These are phyloP conservation scores for Kwoniella mangroviensis DNA, from an alignment of 768 basidiomycete genomes.

Conservation along the genomic window DNA sequence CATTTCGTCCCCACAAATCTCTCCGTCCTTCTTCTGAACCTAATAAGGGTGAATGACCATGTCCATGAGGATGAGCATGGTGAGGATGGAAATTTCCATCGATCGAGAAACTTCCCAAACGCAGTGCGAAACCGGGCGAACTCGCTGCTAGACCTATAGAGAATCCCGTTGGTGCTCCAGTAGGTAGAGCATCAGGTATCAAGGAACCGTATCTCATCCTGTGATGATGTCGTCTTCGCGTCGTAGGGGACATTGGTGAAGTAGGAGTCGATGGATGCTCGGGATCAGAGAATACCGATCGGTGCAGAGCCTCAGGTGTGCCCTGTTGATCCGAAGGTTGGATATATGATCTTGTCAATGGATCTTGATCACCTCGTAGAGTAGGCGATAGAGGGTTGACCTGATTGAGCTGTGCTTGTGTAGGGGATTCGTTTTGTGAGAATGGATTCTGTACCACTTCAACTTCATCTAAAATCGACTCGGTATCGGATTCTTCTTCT, in stretches of 20 bases:
- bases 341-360: neutral
- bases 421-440: neutral
- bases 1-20: neutral
- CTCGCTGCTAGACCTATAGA: constrained; percentile 57
- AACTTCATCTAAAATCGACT: neutral
- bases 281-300: constrained; percentile 16
- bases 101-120: constrained; percentile 29
- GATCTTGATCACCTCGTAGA: neutral
- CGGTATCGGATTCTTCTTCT: constrained; percentile 43
- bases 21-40: neutral
- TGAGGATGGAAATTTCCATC: constrained; percentile 24
- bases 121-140: constrained; percentile 56
- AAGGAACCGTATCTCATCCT: constrained; percentile 52
- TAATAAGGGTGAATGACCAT: neutral
- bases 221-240: constrained; percentile 19
- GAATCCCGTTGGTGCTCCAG: constrained; percentile 54
- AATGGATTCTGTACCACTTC: neutral
- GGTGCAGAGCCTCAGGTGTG: constrained; percentile 8
- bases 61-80: neutral
- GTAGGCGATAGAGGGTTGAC: constrained; percentile 15
- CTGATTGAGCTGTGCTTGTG: neutral
- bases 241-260: constrained; percentile 25
- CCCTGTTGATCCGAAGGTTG: neutral
- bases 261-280: constrained; percentile 24
- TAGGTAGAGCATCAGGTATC: constrained; percentile 49